These are phyloP conservation scores for Colletotrichum sansevieriae DNA, from an alignment of 2,329 filamentous ascomycete genomes.

Conservation along the genomic window DNA sequence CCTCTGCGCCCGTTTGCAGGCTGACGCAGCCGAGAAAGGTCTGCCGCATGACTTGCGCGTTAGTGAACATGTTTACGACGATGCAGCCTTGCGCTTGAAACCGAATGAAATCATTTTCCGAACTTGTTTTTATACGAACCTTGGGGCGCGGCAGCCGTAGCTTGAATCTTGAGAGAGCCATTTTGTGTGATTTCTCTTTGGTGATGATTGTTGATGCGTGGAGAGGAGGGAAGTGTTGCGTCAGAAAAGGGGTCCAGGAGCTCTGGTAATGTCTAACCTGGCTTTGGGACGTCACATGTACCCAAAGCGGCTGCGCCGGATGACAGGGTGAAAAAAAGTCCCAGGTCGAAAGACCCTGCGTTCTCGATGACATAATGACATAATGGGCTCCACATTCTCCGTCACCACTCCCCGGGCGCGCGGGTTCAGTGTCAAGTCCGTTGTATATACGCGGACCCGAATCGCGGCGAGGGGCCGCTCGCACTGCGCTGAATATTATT, in stretches of 20 bases:
- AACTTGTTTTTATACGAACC: slow-evolving; percentile 24
- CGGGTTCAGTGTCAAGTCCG: neutral
- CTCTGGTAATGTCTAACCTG: slow-evolving; percentile 26
- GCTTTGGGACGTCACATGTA: slow-evolving; percentile 20
- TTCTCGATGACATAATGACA: slow-evolving; percentile 42
- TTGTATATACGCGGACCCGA: slow-evolving; percentile 1
- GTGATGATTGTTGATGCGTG: neutral
- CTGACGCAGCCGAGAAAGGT: slow-evolving; percentile 88
- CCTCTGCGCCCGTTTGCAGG: slow-evolving; percentile 86
- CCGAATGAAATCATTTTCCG: neutral
- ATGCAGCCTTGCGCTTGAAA: neutral
- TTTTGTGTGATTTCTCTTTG: neutral
- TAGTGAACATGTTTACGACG: neutral
- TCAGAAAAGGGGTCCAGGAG: slow-evolving; percentile 36
- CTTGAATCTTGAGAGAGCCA: slow-evolving; percentile 38
- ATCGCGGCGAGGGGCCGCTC: neutral
- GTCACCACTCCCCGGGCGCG: slow-evolving; percentile 23
- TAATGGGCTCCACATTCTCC: slow-evolving; percentile 31
- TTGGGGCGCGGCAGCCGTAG: slow-evolving; percentile 49
- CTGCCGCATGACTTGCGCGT: slow-evolving; percentile 58
- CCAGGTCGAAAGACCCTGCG: slow-evolving; percentile 39
- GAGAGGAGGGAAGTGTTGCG: slow-evolving; percentile 13
- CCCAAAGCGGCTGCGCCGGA: slow-evolving; percentile 37
- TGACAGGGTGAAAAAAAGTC: slow-evolving; percentile 15
- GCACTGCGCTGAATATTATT: neutral